A percentile compares a stretch with the other conserved stretches of the same genome.
Conservation (phyloP, 345 rosid species). For the Dovyalis caffra region DNA sequence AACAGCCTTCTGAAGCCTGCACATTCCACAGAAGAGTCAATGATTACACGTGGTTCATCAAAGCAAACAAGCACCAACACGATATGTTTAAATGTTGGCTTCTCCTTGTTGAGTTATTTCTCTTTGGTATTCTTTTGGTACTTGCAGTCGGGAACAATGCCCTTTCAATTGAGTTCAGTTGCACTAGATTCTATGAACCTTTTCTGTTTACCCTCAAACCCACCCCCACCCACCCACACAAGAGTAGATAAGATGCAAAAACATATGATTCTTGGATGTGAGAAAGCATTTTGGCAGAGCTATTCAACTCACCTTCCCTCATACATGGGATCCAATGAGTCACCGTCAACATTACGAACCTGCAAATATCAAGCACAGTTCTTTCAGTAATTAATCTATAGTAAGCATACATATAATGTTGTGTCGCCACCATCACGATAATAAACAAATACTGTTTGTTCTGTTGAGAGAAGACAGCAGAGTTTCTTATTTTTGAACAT, state of each 20-base stretch:
- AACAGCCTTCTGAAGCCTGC: conserved; percentile 82
- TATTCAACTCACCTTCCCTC: conserved; percentile 59
- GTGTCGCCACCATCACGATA: not conserved
- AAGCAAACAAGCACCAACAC: not conserved
- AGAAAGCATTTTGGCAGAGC: not conserved
- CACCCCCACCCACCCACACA: not conserved
- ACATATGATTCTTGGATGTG: not conserved
- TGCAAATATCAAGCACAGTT: conserved; percentile 26
- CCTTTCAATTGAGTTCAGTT: not conserved
- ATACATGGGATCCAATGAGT: conserved; percentile 80
- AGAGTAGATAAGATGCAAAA: not conserved
- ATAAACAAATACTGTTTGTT: not conserved
- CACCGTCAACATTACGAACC: conserved; percentile 79
- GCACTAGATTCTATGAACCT: not conserved
- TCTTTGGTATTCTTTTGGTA: not conserved
- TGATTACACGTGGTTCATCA: not conserved
- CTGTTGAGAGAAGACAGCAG: not conserved
- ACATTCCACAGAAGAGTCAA: conserved; percentile 9
- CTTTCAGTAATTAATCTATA: not conserved
- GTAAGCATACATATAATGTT: not conserved
- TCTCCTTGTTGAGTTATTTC: not conserved
- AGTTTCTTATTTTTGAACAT: not conserved
- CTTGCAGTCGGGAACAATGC: not conserved
- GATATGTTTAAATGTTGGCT: not conserved
- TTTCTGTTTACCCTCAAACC: not conserved